phyloP scores from a whole-genome alignment of 2,329 filamentous ascomycete genomes.

The Hymenoscyphus scutula region DNA sequence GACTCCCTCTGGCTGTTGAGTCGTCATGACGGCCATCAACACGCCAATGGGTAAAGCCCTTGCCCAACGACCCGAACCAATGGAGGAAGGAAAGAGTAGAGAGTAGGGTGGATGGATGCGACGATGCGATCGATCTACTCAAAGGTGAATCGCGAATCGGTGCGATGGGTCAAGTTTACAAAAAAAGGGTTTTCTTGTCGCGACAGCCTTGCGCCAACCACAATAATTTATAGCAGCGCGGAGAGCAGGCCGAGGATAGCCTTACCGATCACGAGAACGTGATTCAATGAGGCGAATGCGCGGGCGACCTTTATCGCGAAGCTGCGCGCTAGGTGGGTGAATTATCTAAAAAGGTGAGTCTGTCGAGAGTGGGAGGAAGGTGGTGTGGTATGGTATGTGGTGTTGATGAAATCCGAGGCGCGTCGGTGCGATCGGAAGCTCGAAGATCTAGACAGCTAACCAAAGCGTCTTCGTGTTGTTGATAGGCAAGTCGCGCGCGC shows the following conservation, averaged over 20 bases:
- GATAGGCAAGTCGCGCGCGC: not conserved
- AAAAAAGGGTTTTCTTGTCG: not conserved
- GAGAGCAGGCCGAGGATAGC: not conserved
- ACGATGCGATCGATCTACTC: not conserved
- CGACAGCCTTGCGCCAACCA: not conserved
- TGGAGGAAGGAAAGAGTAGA: not conserved
- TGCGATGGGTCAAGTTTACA: not conserved
- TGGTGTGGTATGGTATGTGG: not conserved
- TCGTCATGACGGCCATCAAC: conserved; percentile 55
- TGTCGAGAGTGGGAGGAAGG: not conserved
- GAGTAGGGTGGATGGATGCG: not conserved
- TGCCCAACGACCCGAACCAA: conserved; percentile 1
- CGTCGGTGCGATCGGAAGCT: conserved; percentile 1
- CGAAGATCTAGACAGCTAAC: conserved; percentile 1
- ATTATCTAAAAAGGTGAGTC: not conserved
- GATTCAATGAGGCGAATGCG: not conserved
- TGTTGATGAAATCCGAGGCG: not conserved
- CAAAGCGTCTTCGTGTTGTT: conserved; percentile 1
- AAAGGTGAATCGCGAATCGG: not conserved
- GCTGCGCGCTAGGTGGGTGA: not conserved
- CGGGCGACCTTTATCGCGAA: not conserved
- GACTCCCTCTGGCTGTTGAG: conserved; percentile 39
- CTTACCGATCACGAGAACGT: conserved; percentile 1
- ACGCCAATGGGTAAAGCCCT: conserved; percentile 11
- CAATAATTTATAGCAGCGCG: conserved; percentile 3